Conservation (phyloP, 176 grass and related monocot species). For the Tuctoria greenei region DNA sequence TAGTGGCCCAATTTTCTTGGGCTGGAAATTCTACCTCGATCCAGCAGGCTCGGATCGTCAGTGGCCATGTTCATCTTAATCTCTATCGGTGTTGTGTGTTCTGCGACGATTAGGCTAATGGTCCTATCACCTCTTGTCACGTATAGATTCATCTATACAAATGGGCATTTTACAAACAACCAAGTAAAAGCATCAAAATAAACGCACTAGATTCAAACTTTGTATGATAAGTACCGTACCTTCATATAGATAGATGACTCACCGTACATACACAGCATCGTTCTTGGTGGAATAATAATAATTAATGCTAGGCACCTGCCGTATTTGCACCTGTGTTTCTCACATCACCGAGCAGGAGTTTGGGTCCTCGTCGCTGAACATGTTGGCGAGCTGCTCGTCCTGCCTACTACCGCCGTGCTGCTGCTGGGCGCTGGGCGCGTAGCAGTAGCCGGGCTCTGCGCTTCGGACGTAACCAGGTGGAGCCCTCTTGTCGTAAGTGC, state of each 20-base stretch:
- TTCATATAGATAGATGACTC: not conserved
- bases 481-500: slow-evolving; percentile 60
- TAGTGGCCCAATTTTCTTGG: no score
- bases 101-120: no score
- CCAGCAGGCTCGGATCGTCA: no score
- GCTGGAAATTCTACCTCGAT: no score
- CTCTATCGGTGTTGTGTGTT: no score
- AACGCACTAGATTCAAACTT: not conserved
- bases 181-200: not conserved
- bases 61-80: no score
- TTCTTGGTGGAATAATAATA: not conserved
- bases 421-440: slow-evolving; percentile 3
- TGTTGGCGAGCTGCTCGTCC: slow-evolving; percentile 48
- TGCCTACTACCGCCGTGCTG: not conserved
- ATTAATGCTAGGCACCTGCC: not conserved
- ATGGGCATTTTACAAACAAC: not conserved
- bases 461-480: slow-evolving; percentile 61
- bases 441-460: slow-evolving; percentile 31
- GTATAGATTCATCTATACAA: no score
- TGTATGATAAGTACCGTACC: not conserved
- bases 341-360: slow-evolving; percentile 50
- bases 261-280: not conserved
- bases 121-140: no score
- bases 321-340: not conserved
- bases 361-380: slow-evolving; percentile 68